Conservation (phyloP, 306 rosid species). For the Lablab purpureus region DNA sequence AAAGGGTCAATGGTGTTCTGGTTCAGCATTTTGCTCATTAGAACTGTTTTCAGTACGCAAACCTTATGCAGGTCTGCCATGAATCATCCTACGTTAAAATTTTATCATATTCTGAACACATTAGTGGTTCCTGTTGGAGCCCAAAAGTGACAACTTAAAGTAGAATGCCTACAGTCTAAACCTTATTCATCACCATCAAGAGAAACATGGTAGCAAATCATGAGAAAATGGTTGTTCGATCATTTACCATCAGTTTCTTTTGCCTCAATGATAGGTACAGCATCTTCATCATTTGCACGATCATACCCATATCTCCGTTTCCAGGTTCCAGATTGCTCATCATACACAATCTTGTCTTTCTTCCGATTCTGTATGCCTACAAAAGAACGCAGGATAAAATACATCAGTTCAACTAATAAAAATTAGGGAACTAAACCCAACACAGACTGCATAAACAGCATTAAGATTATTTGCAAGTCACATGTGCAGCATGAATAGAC, state of each 20-base stretch:
- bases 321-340: constrained; percentile 80
- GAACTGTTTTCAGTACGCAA: background rate
- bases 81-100: background rate
- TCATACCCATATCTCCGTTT: constrained; percentile 88
- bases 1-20: background rate
- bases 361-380: constrained; percentile 80
- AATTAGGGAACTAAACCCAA: constrained; percentile 8
- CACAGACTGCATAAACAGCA: constrained; percentile 1
- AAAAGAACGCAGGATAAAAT: constrained; percentile 25
- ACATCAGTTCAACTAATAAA: background rate
- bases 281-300: constrained; percentile 86
- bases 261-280: constrained; percentile 88
- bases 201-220: background rate
- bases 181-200: background rate
- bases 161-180: background rate
- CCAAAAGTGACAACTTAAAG: background rate
- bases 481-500: constrained; percentile 15
- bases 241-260: constrained; percentile 82
- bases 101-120: background rate
- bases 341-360: constrained; percentile 74
- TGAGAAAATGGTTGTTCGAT: background rate
- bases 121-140: background rate
- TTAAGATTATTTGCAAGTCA: background rate
- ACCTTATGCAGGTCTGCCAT: background rate
- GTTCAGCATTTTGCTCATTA: background rate